phyloP scores from a whole-genome alignment of 768 basidiomycete species.

The Leccinum uliginosum region DNA sequence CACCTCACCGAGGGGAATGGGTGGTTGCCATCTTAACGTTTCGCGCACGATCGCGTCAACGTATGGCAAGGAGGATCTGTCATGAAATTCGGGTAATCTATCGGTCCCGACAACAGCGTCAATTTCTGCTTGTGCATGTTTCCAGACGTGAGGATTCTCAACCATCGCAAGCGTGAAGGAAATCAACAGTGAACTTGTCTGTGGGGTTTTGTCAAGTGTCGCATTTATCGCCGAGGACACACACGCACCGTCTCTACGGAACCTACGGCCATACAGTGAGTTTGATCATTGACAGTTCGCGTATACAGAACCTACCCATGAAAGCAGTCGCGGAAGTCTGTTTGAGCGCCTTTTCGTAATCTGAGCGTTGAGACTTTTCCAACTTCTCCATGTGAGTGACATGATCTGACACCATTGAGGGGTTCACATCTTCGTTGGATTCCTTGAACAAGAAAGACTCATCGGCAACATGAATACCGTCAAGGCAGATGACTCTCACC shows the following conservation, averaged over 20 bases:
- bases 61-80: slow-evolving; percentile 7
- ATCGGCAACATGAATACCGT: background rate
- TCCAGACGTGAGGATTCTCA: slow-evolving; percentile 7
- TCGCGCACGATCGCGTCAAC: slow-evolving; percentile 12
- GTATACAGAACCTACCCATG: slow-evolving; percentile 5
- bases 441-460: background rate
- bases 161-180: slow-evolving; percentile 15
- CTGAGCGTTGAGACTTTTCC: background rate
- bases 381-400: slow-evolving; percentile 9
- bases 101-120: slow-evolving; percentile 5
- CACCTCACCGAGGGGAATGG: background rate
- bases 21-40: slow-evolving; percentile 12
- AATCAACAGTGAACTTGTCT: background rate
- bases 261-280: background rate
- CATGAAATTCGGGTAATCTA: slow-evolving; percentile 7
- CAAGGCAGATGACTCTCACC: background rate
- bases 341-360: slow-evolving; percentile 17
- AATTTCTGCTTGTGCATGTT: slow-evolving; percentile 10
- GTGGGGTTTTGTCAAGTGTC: background rate
- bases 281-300: background rate
- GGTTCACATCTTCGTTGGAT: slow-evolving; percentile 3
- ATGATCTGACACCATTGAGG: slow-evolving; percentile 14
- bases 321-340: slow-evolving; percentile 11
- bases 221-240: background rate
- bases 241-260: slow-evolving; percentile 12